Evolutionary conservation across 495 filamentous ascomycete genomes (phyloP).

Genomic region (Penicillium canariense): DNA sequence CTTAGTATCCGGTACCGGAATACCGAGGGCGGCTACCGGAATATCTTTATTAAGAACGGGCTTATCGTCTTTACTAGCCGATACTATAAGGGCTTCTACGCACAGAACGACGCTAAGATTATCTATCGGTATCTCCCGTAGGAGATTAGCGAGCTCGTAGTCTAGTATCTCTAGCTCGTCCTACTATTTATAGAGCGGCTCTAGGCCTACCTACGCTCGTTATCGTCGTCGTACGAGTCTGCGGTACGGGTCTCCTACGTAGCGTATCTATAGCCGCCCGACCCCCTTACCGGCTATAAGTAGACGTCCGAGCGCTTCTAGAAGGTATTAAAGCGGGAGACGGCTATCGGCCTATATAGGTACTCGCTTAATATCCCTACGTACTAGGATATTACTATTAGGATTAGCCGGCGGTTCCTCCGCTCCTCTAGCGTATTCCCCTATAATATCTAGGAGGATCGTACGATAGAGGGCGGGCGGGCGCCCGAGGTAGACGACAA

Average conservation of each 20-base stretch:
- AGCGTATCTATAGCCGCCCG: not conserved
- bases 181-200: slow-evolving; percentile 15
- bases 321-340: not conserved
- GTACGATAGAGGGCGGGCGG: slow-evolving; percentile 5
- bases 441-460: not conserved
- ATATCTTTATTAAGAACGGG: not conserved
- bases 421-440: not conserved
- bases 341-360: not conserved
- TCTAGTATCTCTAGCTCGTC: slow-evolving; percentile 22
- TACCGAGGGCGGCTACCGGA: not conserved
- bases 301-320: not conserved
- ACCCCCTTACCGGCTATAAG: not conserved
- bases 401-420: slow-evolving; percentile 5
- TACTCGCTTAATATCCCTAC: not conserved
- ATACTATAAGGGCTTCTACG: not conserved
- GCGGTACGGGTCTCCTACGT: not conserved
- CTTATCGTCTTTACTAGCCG: not conserved
- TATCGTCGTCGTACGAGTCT: not conserved
- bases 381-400: slow-evolving; percentile 4
- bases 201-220: not conserved
- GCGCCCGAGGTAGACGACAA: not conserved
- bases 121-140: slow-evolving; percentile 4
- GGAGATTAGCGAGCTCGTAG: not conserved
- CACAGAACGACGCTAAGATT: slow-evolving; percentile 4
- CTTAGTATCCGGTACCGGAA: not conserved